Evolutionary conservation across 139 green algal genomes (phyloP).

Genomic region (Pleodorina starrii): DNA sequence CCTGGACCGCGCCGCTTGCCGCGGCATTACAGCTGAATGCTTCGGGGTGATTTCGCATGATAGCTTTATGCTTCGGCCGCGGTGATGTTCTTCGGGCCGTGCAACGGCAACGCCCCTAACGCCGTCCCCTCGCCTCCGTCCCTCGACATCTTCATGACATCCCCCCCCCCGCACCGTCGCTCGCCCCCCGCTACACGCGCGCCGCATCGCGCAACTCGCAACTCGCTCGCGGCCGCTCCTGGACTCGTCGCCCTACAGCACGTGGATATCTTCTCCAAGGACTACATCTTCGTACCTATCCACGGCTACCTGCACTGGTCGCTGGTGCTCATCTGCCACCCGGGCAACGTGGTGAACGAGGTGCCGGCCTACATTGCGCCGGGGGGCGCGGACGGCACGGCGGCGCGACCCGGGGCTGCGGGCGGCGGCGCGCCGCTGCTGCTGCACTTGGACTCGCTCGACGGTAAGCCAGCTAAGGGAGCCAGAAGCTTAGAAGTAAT

Average conservation of each 20-base stretch:
- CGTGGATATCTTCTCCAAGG: slow-evolving; percentile 87
- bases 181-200: too few species aligned
- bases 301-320: slow-evolving; percentile 93
- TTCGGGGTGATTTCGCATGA: too few species aligned
- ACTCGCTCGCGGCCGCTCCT: background rate
- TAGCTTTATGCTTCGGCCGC: too few species aligned
- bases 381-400: background rate
- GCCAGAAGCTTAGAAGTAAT: background rate
- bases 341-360: slow-evolving; percentile 34
- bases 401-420: background rate
- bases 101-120: too few species aligned
- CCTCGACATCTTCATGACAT: too few species aligned
- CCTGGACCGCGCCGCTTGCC: too few species aligned
- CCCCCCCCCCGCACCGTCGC: too few species aligned
- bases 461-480: slow-evolving; percentile 43
- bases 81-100: too few species aligned
- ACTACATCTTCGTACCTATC: slow-evolving; percentile 94
- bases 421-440: slow-evolving; percentile 48
- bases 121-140: too few species aligned
- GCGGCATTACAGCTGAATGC: too few species aligned
- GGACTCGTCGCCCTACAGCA: too few species aligned
- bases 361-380: background rate
- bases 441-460: slow-evolving; percentile 87
- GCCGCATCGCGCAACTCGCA: too few species aligned
- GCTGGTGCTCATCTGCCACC: slow-evolving; percentile 90